Evolutionary conservation across 139 green algal species (phyloP), one percentile per base, ranked within the genome.

Genomic region (Trebouxia sp.): DNA sequence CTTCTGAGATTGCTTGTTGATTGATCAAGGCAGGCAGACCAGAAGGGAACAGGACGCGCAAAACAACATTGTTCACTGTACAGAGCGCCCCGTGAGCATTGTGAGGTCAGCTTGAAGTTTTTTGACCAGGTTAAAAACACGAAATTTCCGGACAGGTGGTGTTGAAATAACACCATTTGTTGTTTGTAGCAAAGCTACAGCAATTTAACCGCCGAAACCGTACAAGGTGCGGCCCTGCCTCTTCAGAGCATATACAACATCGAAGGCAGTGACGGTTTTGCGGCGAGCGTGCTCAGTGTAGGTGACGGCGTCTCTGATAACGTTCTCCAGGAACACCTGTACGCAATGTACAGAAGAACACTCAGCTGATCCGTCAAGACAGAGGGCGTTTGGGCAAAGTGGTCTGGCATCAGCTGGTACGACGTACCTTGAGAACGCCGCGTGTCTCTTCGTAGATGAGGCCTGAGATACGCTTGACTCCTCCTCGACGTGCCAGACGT

Each of bases 281-380:
- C 95, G 89, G 80, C 94, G 89, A 69, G 95, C 95, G 92, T 98
- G 95, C 94, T 98, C 95, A 55, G 95, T 98, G 93, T 98, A 98
- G 85, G 95, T 98, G 38, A 98, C 95, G 30, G 94, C 92, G 82
- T 98, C 95, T 78, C 94, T 90, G 84, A 96, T 93, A 39, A 97
- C 93, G 84, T 95, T 96, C 90, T 97, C 93, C 55, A 97, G 90
- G 90, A 97, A 97, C 65, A 95, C 91, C 90, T 97, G 96, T 76
- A 96, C n/a, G n/a, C n/a, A n/a, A n/a, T 91, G 87, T 9, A 35
- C 10, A 0, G 8, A 35, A 75, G 32, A 0, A 26, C 65, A 35
- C 30, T 69, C 8, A 69, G 22, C 22, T 38, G 30, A 35, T 37
- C 4, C 26, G 50, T 17, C 3, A 17, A 58, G 50, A 10, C 50